Percentiles rank a stretch among this genome's conserved stretches.
Evolutionary conservation across 2,329 filamentous ascomycete genomes (phyloP).

Genomic region (Fusarium keratoplasticum): DNA sequence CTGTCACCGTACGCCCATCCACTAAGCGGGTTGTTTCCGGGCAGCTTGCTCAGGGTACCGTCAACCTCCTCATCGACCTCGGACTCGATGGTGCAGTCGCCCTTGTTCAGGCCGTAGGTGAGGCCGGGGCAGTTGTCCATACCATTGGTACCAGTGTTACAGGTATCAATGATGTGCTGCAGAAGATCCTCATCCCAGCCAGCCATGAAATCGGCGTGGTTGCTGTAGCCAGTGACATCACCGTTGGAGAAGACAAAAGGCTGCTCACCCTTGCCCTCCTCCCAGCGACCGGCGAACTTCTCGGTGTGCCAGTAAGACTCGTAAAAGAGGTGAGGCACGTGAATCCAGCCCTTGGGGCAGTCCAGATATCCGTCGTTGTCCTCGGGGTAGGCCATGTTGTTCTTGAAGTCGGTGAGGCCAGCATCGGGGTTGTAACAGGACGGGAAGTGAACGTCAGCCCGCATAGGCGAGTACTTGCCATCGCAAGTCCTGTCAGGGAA

Average conservation of each 20-base stretch:
- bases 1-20: slow-evolving; percentile 61
- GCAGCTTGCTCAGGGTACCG: slow-evolving; percentile 60
- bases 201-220: slow-evolving; percentile 79
- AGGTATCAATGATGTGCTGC: slow-evolving; percentile 75
- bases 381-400: slow-evolving; percentile 75
- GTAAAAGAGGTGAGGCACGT: slow-evolving; percentile 68
- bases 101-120: slow-evolving; percentile 63
- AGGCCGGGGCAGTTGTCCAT: slow-evolving; percentile 74
- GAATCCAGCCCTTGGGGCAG: slow-evolving; percentile 66
- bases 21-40: slow-evolving; percentile 66
- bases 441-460: slow-evolving; percentile 77
- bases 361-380: slow-evolving; percentile 60
- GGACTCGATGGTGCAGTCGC: slow-evolving; percentile 63
- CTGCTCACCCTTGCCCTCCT: slow-evolving; percentile 63
- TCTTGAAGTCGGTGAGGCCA: slow-evolving; percentile 69
- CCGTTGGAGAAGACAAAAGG: slow-evolving; percentile 78
- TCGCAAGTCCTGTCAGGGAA: slow-evolving; percentile 80
- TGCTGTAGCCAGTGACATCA: slow-evolving; percentile 76
- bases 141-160: slow-evolving; percentile 68
- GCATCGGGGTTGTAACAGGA: slow-evolving; percentile 77
- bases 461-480: slow-evolving; percentile 69
- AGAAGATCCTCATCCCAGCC: slow-evolving; percentile 76
- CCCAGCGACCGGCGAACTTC: slow-evolving; percentile 64
- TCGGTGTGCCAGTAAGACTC: slow-evolving; percentile 72
- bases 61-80: slow-evolving; percentile 59